Evolutionary conservation across 2,329 filamentous ascomycete species (phyloP).

Genomic region (Mollisia scopiformis): DNA sequence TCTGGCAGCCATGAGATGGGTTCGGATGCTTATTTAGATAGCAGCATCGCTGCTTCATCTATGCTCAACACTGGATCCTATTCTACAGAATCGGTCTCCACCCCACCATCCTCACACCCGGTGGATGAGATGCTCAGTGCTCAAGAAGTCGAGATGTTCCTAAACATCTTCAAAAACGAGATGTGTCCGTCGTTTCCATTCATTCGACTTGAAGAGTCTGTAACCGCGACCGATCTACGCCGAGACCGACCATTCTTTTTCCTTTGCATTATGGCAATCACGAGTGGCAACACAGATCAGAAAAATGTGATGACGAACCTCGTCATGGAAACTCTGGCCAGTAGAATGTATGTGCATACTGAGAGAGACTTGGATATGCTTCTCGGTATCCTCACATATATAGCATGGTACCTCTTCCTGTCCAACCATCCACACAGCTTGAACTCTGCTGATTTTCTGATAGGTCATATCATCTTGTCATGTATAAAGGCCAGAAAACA

Average conservation of each 20-base stretch:
- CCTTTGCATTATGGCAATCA: conserved; percentile 51
- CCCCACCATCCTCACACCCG: neutral
- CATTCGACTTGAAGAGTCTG: conserved; percentile 42
- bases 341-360: conserved; percentile 50
- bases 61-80: neutral
- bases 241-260: conserved; percentile 51
- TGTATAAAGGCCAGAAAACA: too few species aligned
- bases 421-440: too few species aligned
- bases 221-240: conserved; percentile 43
- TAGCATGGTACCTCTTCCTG: neutral
- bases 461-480: too few species aligned
- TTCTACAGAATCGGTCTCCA: neutral
- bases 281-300: conserved; percentile 44
- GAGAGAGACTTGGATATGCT: conserved; percentile 56
- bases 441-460: too few species aligned
- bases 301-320: conserved; percentile 45
- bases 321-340: conserved; percentile 47
- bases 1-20: neutral
- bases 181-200: conserved; percentile 49
- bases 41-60: neutral
- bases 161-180: conserved; percentile 46
- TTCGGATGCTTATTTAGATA: neutral
- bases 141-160: conserved; percentile 40
- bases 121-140: conserved; percentile 21
- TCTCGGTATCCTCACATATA: conserved; percentile 48